Base-by-base conservation (phyloP, 2,329 filamentous ascomycete genomes). In the Cytospora schulzeri region DNA sequence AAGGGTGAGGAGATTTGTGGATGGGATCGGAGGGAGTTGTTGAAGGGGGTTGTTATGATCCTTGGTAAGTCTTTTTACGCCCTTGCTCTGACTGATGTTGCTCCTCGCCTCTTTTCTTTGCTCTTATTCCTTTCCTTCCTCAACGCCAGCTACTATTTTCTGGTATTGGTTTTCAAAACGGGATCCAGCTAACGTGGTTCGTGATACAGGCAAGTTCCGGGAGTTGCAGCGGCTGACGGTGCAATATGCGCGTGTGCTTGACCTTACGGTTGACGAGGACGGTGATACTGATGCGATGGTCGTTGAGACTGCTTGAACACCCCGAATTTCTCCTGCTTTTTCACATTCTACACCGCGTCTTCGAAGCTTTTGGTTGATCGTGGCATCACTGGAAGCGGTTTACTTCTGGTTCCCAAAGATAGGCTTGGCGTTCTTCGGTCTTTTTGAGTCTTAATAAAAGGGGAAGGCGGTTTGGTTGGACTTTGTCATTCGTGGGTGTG, bases 201-300 rank as follows among this genome's bases (percentile, higher is more conserved):
- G 29, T 60, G 4, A 35, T 62, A 48, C 70, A 96, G 93, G 92
- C 66, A 98, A 98, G 88, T 94, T 95, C 77, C 89, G 95, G 63
- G 96, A 98, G 74, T 82, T 99, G 33, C 95, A 99, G 76, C 86
- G 95, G 29, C 85, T 97, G 51, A 97, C 92, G n/a, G 91, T 97
- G 29, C 94, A 96, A 68, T 98, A 98, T 75, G 94, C 94, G 15
- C 88, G 91, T 68, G 80, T 93, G n/a, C 80, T 96, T 26, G 91
- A 90, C 63, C 80, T 91, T 45, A 83, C 81, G 8, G 69, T 80
- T 7, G 80, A 82, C 54, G 79, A 80, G 24, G 71, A 75, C 15
- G 65, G 59, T 4, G 79, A 80, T 19, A 78, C 77, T 22, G 79
- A 78, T 62, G 74, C 76, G 9, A 81, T 80, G 78, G 79, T 80